Base-by-base conservation (phyloP, 2,329 filamentous ascomycete genomes). In the Calonectria naviculata region DNA sequence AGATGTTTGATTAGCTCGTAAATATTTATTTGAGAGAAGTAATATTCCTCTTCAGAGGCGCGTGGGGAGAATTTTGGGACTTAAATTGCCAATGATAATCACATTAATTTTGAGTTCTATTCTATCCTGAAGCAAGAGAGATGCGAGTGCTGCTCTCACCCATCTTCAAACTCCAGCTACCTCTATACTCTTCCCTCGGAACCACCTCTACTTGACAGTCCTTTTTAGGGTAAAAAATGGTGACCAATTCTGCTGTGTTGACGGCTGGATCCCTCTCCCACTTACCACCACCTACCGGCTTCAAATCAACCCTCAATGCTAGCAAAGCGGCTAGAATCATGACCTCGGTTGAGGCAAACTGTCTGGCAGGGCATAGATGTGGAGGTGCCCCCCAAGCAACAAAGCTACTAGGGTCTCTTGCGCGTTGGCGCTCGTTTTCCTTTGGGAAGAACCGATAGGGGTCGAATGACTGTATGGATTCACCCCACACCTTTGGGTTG, bases 401-500 rank as follows among this genome's bases (percentile, higher is more conserved):
- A 17, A 79, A 85, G 9, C 82, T 80, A 26, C 80, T 77, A 0
- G 82, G 83, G 4, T 80, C 73, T 26, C 83, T 78, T 15, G 74
- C 54, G 6, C 80, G 72, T 1, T 67, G 66, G 0, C 68, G 58
- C 1, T 31, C 21, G 3, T 46, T 42, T 8, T 65, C 56, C 28
- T 70, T 73, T 1, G 67, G 70, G n/a, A 68, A 19, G 15, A 76
- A 76, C 0, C 75, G 73, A 19, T 71, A 66, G 0, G 75, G 73
- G 6, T 76, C 75, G 1, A 76, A 76, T 2, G 54, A 12, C 2
- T 71, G 77, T 0, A 75, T 81, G 0, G 80, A 76, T 0, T 75
- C 71, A 1, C 83, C 83, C 83, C 83, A 85, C 10, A 82, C 75
- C 0, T 65, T 44, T 1, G 76, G 73, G 66, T 80, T 80, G 5